These are phyloP conservation scores for Olyra latifolia DNA, from an alignment of 176 grass and related monocot species.

Conservation along the genomic window DNA sequence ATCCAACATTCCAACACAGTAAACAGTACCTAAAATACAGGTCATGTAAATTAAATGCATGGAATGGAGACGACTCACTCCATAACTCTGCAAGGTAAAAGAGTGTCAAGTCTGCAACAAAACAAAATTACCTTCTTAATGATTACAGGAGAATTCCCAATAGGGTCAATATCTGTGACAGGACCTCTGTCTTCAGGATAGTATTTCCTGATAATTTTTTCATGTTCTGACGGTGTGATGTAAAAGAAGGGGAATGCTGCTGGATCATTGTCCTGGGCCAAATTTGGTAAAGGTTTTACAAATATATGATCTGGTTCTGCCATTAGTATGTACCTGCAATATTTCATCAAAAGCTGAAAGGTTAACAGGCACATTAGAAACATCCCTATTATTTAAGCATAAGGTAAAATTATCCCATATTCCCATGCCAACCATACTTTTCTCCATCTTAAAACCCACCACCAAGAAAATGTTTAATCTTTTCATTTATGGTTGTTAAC, in stretches of 20 bases:
- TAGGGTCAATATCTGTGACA: slow-evolving; percentile 74
- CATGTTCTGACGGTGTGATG: slow-evolving; percentile 73
- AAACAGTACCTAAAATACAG: slow-evolving; percentile 18
- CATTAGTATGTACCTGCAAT: slow-evolving; percentile 91
- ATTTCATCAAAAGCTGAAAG: slow-evolving; percentile 12
- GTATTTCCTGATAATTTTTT: slow-evolving; percentile 82
- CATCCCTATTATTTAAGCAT: neutral
- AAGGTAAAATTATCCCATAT: neutral
- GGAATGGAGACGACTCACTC: slow-evolving; percentile 1
- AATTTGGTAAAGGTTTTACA: slow-evolving; percentile 89
- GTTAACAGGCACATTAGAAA: neutral
- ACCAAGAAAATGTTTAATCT: neutral
- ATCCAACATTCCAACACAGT: neutral
- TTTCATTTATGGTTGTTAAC: neutral
- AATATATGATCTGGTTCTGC: slow-evolving; percentile 98
- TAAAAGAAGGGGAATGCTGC: slow-evolving; percentile 93
- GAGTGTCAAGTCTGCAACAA: neutral
- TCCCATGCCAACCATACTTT: neutral
- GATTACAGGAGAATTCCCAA: slow-evolving; percentile 97
- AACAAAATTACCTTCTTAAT: slow-evolving; percentile 83
- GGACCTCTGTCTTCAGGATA: slow-evolving; percentile 86
- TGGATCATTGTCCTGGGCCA: slow-evolving; percentile 62
- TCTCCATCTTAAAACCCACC: neutral
- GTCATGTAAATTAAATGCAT: neutral
- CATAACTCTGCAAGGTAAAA: neutral